Percentiles rank a stretch among this genome's conserved stretches.
These are phyloP conservation scores for Bipolaris victoriae DNA, from an alignment of 2,329 filamentous ascomycete species.

Conservation along the genomic window DNA sequence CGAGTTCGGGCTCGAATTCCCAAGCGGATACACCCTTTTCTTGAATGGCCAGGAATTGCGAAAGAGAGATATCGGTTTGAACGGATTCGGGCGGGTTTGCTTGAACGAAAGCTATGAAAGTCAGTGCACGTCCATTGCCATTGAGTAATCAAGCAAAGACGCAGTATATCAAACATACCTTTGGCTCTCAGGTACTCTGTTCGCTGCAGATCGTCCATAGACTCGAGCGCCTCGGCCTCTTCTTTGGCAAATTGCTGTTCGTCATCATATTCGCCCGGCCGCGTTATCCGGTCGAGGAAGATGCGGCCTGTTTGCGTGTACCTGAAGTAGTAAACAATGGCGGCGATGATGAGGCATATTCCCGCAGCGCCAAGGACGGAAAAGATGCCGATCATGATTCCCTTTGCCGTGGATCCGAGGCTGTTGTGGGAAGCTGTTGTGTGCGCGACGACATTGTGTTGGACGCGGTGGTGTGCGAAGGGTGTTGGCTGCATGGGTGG, in stretches of 20 bases:
- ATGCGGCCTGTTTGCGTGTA: constrained; percentile 89
- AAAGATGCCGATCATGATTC: constrained; percentile 91
- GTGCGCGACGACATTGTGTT: constrained; percentile 35
- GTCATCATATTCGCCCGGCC: constrained; percentile 96
- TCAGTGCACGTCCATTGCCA: constrained; percentile 10
- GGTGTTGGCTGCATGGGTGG: constrained; percentile 32
- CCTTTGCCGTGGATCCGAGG: constrained; percentile 67
- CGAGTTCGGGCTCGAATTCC: constrained; percentile 99
- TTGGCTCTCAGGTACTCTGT: constrained; percentile 94
- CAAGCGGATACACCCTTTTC: constrained; percentile 99
- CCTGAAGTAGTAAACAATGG: constrained; percentile 90
- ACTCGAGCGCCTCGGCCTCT: constrained; percentile 91
- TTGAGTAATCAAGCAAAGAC: not conserved
- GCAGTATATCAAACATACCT: constrained; percentile 64
- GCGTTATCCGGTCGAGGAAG: constrained; percentile 87
- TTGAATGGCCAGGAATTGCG: constrained; percentile 96
- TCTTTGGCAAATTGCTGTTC: constrained; percentile 93
- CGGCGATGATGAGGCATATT: constrained; percentile 78
- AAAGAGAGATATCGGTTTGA: constrained; percentile 95
- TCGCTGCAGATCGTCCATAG: constrained; percentile 91
- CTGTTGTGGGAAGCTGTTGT: constrained; percentile 31
- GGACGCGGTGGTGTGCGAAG: constrained; percentile 21
- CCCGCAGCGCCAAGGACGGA: constrained; percentile 92
- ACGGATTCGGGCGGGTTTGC: constrained; percentile 93
- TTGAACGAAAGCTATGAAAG: constrained; percentile 78